Percentiles rank a stretch among this genome's conserved stretches.
Evolutionary conservation across 495 filamentous ascomycete species (phyloP).

Genomic region (Tuber indicum): DNA sequence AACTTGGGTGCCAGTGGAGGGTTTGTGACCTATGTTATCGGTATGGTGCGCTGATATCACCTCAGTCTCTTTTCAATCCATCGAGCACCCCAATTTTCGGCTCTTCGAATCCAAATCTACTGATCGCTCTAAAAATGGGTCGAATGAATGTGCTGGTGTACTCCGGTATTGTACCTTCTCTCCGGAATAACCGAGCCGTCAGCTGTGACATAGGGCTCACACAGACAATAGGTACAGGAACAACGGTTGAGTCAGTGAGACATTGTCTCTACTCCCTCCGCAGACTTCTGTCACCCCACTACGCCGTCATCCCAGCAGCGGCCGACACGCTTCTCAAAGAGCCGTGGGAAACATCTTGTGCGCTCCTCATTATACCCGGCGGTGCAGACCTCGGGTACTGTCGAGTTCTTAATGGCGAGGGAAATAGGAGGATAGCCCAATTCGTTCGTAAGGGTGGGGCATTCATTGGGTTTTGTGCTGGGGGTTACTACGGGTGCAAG

Average conservation of each 20-base stretch:
- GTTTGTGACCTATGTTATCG: neutral
- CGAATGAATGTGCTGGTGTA: constrained; percentile 80
- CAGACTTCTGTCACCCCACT: constrained; percentile 82
- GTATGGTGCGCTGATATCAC: neutral
- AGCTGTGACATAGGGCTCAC: constrained; percentile 19
- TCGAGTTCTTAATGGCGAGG: constrained; percentile 74
- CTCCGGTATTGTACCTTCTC: constrained; percentile 53
- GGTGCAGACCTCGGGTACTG: constrained; percentile 95
- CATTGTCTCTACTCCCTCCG: constrained; percentile 85
- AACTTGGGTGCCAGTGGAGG: neutral
- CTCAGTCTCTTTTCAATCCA: neutral
- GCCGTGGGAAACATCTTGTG: constrained; percentile 82
- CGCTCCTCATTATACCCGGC: constrained; percentile 84
- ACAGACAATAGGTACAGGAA: constrained; percentile 61
- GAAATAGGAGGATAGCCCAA: constrained; percentile 73
- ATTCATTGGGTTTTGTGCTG: constrained; percentile 90
- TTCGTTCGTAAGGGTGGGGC: constrained; percentile 79
- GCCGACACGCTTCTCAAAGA: constrained; percentile 77
- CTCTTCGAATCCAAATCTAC: neutral
- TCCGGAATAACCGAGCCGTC: constrained; percentile 4
- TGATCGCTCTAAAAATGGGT: constrained; percentile 42
- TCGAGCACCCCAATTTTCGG: neutral
- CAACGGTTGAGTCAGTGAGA: constrained; percentile 77
- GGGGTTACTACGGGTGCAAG: constrained; percentile 79
- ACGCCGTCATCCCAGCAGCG: constrained; percentile 81